Evolutionary conservation across 129 eudicot genomes (phyloP), one percentile per base, ranked within the genome.

Genomic region (Pittosporum tobira): DNA sequence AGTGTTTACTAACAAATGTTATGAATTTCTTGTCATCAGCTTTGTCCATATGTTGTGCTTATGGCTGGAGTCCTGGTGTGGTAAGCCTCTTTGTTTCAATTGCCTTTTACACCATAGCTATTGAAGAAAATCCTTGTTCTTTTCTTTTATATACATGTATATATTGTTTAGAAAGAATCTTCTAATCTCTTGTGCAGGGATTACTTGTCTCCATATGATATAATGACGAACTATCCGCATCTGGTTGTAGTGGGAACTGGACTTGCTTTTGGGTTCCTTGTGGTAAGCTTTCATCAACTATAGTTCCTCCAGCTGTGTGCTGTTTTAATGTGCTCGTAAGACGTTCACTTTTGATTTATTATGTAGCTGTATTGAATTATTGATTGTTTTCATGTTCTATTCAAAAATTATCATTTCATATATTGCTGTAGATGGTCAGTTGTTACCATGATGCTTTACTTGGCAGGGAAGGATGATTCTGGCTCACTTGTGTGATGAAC

Each of bases 381-480:
- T n/a, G n/a, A n/a, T n/a, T n/a, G n/a, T n/a, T n/a, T n/a, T n/a
- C n/a, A 6, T 52, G 23, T 29, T 26, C 8, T 16, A 29, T 9
- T n/a, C 2, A 2, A 16, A 20, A 53, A 16, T 28, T 27, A 23
- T 27, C 59, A 18, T 27, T 16, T 53, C 1, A 26, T 28, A n/a
- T 53, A 15, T 53, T 16, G 22, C 16, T 54, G 4, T 5, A 29
- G 11, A 31, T 55, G 13, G 25, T 31, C 27, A 55, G 24, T 18
- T 55, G 11, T 40, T 40, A 40, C 13, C 45, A 40, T 49, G 16
- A 57, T 15, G 27, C 26, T 57, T 31, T 29, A 47, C 20, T 71
- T 81, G 55, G 57, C 91, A 93, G 99, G 99, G 99, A 69, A 84
- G 99, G 72, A 87, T 93, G 96, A 77, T 93, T 81, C 80, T 93